Evolutionary conservation across 2,329 filamentous ascomycete species (phyloP).

Genomic region (Orbilia brochopaga): DNA sequence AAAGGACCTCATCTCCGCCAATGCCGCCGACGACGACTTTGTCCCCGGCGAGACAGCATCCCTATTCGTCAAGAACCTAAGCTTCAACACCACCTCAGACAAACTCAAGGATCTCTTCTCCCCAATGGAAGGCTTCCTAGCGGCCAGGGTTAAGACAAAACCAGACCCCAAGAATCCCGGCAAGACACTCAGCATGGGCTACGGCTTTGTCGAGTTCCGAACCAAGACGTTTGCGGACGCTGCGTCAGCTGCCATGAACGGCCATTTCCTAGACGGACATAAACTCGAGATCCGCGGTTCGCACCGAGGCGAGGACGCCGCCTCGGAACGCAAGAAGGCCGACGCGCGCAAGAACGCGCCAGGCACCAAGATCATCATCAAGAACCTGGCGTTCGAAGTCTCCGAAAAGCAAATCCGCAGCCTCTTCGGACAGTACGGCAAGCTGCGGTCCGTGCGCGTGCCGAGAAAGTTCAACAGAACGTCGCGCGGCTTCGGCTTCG

Average conservation of each 20-base stretch:
- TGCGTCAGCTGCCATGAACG: conserved; percentile 84
- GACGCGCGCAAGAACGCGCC: conserved; percentile 82
- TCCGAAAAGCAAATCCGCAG: conserved; percentile 85
- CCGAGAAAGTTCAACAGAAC: conserved; percentile 92
- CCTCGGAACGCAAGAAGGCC: conserved; percentile 81
- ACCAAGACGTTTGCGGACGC: conserved; percentile 77
- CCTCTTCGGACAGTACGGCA: conserved; percentile 74
- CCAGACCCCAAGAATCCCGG: conserved; percentile 87
- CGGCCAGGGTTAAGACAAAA: conserved; percentile 90
- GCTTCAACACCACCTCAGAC: conserved; percentile 83
- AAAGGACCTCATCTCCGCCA: conserved; percentile 36
- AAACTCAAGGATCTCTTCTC: conserved; percentile 78
- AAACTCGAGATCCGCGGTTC: conserved; percentile 83
- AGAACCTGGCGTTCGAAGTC: conserved; percentile 96
- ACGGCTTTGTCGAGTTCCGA: conserved; percentile 90
- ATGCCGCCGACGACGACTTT: conserved; percentile 53
- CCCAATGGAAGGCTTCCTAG: conserved; percentile 83
- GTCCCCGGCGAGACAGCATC: conserved; percentile 70
- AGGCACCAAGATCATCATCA: conserved; percentile 89
- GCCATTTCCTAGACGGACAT: conserved; percentile 83
- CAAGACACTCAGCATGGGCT: conserved; percentile 92
- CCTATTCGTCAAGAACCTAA: conserved; percentile 90
- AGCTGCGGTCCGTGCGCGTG: conserved; percentile 88
- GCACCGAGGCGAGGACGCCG: conserved; percentile 84
- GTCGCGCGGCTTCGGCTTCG: conserved; percentile 93